Conservation (phyloP, 2,329 filamentous ascomycete genomes). For the Trichoderma sp. region DNA sequence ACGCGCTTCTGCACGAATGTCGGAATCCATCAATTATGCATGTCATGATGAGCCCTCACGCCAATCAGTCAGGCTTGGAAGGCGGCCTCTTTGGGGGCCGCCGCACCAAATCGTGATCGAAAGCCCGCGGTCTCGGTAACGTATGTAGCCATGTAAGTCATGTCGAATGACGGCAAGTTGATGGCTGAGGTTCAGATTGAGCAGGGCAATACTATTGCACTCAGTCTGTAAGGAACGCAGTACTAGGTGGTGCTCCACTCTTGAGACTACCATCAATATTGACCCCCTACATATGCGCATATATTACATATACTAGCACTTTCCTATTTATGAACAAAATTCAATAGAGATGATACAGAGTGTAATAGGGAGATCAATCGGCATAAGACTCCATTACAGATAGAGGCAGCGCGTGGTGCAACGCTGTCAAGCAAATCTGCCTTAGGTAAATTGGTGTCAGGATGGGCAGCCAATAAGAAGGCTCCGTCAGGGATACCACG, state of each 20-base stretch:
- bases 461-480: background rate
- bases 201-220: background rate
- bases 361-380: background rate
- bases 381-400: background rate
- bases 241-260: background rate
- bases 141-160: background rate
- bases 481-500: background rate
- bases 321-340: background rate
- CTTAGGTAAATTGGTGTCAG: background rate
- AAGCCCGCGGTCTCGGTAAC: background rate
- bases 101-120: background rate
- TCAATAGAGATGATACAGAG: background rate
- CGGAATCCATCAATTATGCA: slow-evolving; percentile 31
- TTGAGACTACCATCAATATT: background rate
- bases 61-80: slow-evolving; percentile 26
- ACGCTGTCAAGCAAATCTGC: background rate
- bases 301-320: background rate
- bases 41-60: slow-evolving; percentile 34
- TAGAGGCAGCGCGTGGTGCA: background rate
- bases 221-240: background rate
- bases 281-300: background rate
- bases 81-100: slow-evolving; percentile 22
- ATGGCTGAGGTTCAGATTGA: background rate
- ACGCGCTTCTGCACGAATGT: slow-evolving; percentile 32
- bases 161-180: background rate